These are phyloP conservation scores for Talaromyces sp. DNA, from an alignment of 2,329 filamentous ascomycete genomes.

Conservation along the genomic window DNA sequence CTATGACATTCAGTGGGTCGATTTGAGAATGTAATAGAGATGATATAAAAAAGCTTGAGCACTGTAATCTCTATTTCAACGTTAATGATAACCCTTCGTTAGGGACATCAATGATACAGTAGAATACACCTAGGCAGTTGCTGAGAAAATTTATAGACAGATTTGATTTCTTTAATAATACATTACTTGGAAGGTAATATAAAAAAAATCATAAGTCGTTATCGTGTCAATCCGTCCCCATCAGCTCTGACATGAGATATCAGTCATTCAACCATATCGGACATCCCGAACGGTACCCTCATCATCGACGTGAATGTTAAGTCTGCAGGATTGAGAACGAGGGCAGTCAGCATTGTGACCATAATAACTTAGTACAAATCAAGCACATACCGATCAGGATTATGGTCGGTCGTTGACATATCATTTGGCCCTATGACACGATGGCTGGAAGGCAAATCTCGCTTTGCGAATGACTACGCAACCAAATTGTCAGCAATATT, in stretches of 20 bases:
- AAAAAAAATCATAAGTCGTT: not conserved
- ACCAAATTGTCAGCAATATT: not conserved
- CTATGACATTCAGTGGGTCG: too few species aligned
- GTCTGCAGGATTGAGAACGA: slow-evolving; percentile 23
- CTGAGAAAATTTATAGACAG: too few species aligned
- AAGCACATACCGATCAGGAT: slow-evolving; percentile 37
- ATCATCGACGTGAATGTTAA: slow-evolving; percentile 46
- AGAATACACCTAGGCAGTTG: too few species aligned
- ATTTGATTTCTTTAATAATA: too few species aligned
- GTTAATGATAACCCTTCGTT: too few species aligned
- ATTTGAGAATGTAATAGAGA: too few species aligned
- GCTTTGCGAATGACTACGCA: slow-evolving; percentile 43
- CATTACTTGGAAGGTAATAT: not conserved
- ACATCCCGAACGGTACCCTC: slow-evolving; percentile 45
- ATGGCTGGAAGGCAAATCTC: slow-evolving; percentile 44
- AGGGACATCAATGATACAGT: too few species aligned
- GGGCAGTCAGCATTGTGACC: not conserved
- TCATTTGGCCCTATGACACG: slow-evolving; percentile 42
- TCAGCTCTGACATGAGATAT: not conserved
- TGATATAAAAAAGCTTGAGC: too few species aligned
- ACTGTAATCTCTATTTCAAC: too few species aligned
- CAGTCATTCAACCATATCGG: slow-evolving; percentile 33
- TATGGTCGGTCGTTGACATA: slow-evolving; percentile 41
- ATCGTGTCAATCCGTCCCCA: not conserved
- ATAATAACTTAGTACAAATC: not conserved